Base-by-base conservation (phyloP, 2,329 filamentous ascomycete genomes). In the Diaporthe citrichinensis region DNA sequence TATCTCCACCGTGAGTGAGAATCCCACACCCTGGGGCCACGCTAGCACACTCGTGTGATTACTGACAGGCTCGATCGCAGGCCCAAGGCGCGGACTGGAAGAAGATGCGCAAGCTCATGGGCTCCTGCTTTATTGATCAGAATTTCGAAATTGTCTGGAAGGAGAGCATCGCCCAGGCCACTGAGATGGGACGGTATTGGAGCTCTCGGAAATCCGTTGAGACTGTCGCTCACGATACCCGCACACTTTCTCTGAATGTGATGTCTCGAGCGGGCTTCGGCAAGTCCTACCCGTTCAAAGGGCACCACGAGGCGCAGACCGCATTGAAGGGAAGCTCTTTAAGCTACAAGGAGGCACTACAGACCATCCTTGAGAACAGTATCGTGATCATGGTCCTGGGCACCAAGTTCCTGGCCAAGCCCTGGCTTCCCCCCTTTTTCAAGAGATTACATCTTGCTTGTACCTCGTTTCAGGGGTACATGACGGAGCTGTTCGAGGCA, bases 351-450 rank as follows among this genome's bases (percentile, higher is more conserved):
- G 76, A 80, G 2, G 80, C 82, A 0, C 73, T 84, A 4, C 76
- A 81, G 55, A 74, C 74, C 0, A 79, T 83, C 15, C 39, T 83
- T 3, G 82, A 82, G 25, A 82, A 83, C 69, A 79, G 79, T 31
- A 78, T 83, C 20, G 75, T 83, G 1, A 81, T 83, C 23, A 72
- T 83, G 17, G 79, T 76, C 0, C 69, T 83, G 5, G 81, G 81
- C 1, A 77, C 79, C 1, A 77, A 78, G 9, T 78, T 81, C 28
- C 71, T 83, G 12, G 59, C 79, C 4, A 77, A 79, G 0, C 91
- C 92, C 8, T 92, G 82, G 78, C 86, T 90, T 68, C 91, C 88
- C 71, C 89, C 81, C 72, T 82, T 83, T 77, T 61, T 81, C 12
- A 72, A 77, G 36, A 34, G 15, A 0, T 49, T 82, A 2, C 68